Conservation (phyloP, 2,329 filamentous ascomycete species). For the Cladosporium colombiae region DNA sequence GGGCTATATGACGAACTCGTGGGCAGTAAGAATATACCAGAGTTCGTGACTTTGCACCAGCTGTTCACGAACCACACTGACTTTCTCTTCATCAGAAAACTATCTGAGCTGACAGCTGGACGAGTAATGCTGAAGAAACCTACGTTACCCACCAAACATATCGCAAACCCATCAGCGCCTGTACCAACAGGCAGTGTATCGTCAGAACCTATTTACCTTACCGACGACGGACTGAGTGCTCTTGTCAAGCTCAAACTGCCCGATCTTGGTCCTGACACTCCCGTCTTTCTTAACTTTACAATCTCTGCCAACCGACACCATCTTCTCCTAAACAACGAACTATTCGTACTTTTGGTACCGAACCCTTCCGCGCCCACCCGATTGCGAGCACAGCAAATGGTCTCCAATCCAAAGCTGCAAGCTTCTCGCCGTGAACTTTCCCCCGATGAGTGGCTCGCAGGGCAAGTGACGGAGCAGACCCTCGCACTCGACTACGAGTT, state of each 20-base stretch:
- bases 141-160: background rate
- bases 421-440: background rate
- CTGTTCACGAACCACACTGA: too few relatives aligned
- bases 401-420: background rate
- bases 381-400: background rate
- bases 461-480: background rate
- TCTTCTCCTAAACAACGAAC: background rate
- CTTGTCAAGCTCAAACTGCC: background rate
- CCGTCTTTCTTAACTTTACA: background rate
- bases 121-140: background rate
- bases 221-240: background rate
- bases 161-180: background rate
- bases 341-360: background rate
- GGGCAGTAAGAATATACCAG: background rate
- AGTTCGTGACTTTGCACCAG: background rate
- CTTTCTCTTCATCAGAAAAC: background rate
- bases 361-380: background rate
- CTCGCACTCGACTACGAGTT: background rate
- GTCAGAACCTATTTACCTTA: background rate
- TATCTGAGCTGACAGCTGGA: background rate
- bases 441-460: background rate
- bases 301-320: background rate
- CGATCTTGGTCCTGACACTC: background rate
- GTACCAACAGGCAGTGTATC: background rate
- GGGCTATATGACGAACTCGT: background rate